A percentile compares a stretch with the other conserved stretches of the same genome.
phyloP scores from a whole-genome alignment of 192 early-diverging fungal genomes.

The Paraglomus brasilianum region DNA sequence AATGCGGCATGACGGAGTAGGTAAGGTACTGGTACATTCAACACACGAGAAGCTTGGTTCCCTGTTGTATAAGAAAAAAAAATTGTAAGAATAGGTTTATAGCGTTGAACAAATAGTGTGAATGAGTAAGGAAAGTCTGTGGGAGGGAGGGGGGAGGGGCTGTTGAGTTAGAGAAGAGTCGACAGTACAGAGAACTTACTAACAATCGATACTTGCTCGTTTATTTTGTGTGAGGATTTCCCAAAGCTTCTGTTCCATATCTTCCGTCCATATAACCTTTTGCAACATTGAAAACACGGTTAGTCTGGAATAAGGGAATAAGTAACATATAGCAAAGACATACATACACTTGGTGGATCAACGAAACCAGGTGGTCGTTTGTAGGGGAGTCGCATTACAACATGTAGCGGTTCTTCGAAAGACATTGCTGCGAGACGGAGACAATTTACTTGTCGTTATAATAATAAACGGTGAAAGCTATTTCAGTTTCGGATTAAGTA shows the following conservation, averaged over 20 bases:
- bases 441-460: too few relatives aligned
- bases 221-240: slow-evolving; percentile 54
- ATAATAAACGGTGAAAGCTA: too few relatives aligned
- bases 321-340: background rate
- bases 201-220: slow-evolving; percentile 51
- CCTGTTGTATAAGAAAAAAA: slow-evolving; percentile 33
- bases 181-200: slow-evolving; percentile 14
- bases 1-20: slow-evolving; percentile 55
- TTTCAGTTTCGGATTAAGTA: too few relatives aligned
- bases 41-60: slow-evolving; percentile 48
- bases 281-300: background rate
- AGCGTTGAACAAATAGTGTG: background rate
- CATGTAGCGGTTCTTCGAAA: slow-evolving; percentile 48
- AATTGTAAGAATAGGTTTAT: background rate
- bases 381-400: slow-evolving; percentile 53
- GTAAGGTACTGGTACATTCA: slow-evolving; percentile 52
- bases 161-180: background rate
- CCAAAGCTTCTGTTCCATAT: slow-evolving; percentile 59
- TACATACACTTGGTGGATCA: slow-evolving; percentile 51
- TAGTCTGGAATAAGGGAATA: background rate
- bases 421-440: slow-evolving; percentile 7
- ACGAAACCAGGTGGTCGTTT: slow-evolving; percentile 50
- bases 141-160: too few relatives aligned
- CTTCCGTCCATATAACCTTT: slow-evolving; percentile 60
- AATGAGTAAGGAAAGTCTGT: background rate